Conservation (phyloP, 148 eudicot genomes). For the Spergularia bocconei region DNA sequence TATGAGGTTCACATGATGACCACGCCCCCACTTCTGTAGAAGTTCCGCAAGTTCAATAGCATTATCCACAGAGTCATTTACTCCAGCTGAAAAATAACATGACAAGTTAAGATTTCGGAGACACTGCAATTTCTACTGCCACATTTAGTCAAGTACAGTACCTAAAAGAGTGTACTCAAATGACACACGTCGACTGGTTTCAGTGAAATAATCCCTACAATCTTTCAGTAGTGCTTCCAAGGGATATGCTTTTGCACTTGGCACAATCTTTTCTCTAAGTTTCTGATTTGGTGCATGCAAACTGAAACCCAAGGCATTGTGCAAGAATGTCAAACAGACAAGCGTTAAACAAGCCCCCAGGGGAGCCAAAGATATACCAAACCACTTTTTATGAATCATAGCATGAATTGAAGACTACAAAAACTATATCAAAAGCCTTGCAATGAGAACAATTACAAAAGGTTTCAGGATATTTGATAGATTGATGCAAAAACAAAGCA, state of each 20-base stretch:
- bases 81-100: conserved; percentile 67
- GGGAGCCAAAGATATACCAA: background rate
- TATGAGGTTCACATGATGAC: conserved; percentile 93
- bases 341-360: background rate
- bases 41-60: conserved; percentile 86
- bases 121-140: background rate
- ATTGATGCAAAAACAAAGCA: background rate
- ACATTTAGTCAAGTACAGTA: conserved; percentile 30
- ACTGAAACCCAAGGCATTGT: conserved; percentile 44
- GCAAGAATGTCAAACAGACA: conserved; percentile 5
- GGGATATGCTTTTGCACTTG: conserved; percentile 96
- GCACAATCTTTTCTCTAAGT: conserved; percentile 87
- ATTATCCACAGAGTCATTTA: conserved; percentile 82
- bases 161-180: conserved; percentile 98
- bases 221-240: conserved; percentile 90
- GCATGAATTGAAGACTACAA: background rate
- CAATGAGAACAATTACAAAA: background rate
- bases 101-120: background rate
- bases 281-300: conserved; percentile 99
- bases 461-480: background rate
- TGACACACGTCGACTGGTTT: conserved; percentile 88
- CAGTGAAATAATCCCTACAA: conserved; percentile 84
- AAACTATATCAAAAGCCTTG: background rate
- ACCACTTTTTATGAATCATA: background rate
- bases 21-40: conserved; percentile 87